Evolutionary conservation across 2,329 filamentous ascomycete species (phyloP).

Genomic region (Bipolaris victoriae): DNA sequence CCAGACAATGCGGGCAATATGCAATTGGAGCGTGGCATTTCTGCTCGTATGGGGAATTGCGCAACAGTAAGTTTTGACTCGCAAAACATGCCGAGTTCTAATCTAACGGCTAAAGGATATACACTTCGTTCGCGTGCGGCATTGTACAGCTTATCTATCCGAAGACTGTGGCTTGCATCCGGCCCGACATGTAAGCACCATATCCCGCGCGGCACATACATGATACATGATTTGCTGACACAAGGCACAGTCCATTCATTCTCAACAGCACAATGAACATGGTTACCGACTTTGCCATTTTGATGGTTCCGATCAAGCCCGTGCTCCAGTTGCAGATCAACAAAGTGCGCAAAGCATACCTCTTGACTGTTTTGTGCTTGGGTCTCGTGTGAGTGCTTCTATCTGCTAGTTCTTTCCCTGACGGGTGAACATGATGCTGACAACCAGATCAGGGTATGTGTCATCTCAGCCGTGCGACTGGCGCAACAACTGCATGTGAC

Average conservation of each 20-base stretch:
- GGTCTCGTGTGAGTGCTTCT: not conserved
- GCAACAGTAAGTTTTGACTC: not conserved
- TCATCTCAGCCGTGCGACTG: not conserved
- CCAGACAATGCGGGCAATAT: not conserved
- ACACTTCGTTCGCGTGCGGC: not conserved
- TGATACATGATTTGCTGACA: not conserved
- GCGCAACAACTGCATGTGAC: not conserved
- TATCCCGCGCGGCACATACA: not conserved
- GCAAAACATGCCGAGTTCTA: not conserved
- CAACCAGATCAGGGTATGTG: not conserved
- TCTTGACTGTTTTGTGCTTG: not conserved
- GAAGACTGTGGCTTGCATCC: not conserved
- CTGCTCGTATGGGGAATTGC: not conserved
- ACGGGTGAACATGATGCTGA: no score
- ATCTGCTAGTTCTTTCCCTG: not conserved
- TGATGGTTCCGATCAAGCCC: not conserved
- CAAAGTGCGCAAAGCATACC: not conserved
- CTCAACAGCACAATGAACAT: not conserved
- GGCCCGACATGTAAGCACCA: not conserved
- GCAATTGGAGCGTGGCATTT: not conserved
- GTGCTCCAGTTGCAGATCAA: not conserved
- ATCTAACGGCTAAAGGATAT: not conserved
- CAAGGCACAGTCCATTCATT: not conserved
- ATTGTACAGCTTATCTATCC: not conserved
- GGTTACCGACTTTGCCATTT: not conserved